These are phyloP conservation scores for Gracilaria gracilis DNA, from an alignment of 23 red algal genomes.

Conservation along the genomic window DNA sequence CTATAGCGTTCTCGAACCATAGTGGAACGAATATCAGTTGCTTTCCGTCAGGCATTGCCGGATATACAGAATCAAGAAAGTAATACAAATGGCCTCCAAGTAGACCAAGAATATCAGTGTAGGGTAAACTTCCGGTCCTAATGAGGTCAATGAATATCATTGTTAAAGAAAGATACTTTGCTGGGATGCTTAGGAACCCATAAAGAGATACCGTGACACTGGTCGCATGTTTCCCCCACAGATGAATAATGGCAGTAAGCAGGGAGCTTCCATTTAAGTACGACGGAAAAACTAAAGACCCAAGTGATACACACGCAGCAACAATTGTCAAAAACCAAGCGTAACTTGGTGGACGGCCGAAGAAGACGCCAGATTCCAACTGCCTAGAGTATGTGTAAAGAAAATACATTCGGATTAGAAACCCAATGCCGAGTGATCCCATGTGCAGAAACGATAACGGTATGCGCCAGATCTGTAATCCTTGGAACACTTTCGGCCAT, in stretches of 20 bases:
- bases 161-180: conserved; percentile 85
- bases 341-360: conserved; percentile 85
- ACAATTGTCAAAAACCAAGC: conserved; percentile 77
- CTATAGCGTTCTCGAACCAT: conserved; percentile 59
- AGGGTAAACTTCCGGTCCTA: conserved; percentile 50
- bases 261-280: conserved; percentile 64
- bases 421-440: conserved; percentile 75
- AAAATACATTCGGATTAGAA: conserved; percentile 88
- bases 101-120: conserved; percentile 72
- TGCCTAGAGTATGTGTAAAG: conserved; percentile 86
- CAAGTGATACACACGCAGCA: conserved; percentile 5
- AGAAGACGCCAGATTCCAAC: conserved; percentile 85
- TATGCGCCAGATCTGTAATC: conserved; percentile 86
- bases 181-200: conserved; percentile 88
- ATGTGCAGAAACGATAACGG: conserved; percentile 73
- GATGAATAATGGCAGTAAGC: conserved; percentile 85
- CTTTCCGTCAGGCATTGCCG: conserved; percentile 72
- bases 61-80: conserved; percentile 95
- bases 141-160: conserved; percentile 76
- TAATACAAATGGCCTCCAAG: conserved; percentile 91
- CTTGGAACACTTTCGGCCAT: conserved; percentile 65
- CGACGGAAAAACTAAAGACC: conserved; percentile 31
- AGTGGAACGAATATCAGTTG: conserved; percentile 63
- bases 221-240: conserved; percentile 82
- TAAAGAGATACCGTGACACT: conserved; percentile 80